Evolutionary conservation across 169 alveolate genomes (phyloP).

Genomic region (Plasmodium billcollinsi): DNA sequence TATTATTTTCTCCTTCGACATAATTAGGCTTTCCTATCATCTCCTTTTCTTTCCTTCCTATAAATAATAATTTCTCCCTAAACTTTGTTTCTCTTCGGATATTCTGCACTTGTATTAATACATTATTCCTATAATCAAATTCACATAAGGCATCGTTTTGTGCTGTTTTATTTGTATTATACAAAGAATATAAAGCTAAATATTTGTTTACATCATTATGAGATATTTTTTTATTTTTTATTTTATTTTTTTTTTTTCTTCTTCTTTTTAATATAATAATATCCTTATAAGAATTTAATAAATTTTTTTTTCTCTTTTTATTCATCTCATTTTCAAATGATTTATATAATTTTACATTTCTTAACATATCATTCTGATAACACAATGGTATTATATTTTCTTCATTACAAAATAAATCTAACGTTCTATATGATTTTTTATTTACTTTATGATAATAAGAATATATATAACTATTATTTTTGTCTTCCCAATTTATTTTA

Average conservation of each 20-base stretch:
- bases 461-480: neutral
- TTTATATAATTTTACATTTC: neutral
- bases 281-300: neutral
- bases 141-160: neutral
- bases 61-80: too few relatives aligned
- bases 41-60: too few relatives aligned
- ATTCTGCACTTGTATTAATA: neutral
- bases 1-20: too few relatives aligned
- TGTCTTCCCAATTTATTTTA: neutral
- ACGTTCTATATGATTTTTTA: neutral
- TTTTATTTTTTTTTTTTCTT: neutral
- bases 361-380: neutral
- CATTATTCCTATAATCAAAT: neutral
- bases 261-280: neutral
- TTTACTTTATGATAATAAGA: slow-evolving; percentile 2
- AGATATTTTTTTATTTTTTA: neutral
- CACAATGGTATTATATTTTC: too few relatives aligned
- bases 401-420: neutral
- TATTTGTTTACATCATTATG: slow-evolving; percentile 5
- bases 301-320: neutral
- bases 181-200: slow-evolving; percentile 17
- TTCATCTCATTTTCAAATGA: neutral
- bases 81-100: neutral
- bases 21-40: too few relatives aligned
- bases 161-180: slow-evolving; percentile 3